phyloP scores from a whole-genome alignment of 2,329 filamentous ascomycete species.

The Sporothrix schenckii region DNA sequence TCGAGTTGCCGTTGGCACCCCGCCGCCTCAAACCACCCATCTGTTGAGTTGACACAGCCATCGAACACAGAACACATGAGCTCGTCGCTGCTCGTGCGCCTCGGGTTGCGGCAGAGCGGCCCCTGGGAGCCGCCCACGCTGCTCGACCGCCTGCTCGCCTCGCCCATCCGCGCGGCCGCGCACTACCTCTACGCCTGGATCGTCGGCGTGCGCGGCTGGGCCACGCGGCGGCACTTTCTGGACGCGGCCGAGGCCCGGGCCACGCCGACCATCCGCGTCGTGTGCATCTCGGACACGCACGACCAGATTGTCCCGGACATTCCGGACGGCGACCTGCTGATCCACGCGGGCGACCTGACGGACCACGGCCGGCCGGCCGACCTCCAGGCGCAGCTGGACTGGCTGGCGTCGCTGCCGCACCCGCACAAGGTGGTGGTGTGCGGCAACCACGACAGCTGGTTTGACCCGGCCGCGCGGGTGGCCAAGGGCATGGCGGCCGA shows the following conservation, averaged over 20 bases:
- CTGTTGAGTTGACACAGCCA: background rate
- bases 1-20: no score
- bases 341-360: conserved; percentile 87
- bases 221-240: conserved; percentile 16
- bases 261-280: conserved; percentile 60
- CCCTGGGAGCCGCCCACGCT: conserved; percentile 48
- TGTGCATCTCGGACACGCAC: conserved; percentile 92
- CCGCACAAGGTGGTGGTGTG: conserved; percentile 78
- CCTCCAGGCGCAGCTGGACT: conserved; percentile 82
- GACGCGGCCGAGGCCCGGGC: conserved; percentile 42
- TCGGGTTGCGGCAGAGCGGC: conserved; percentile 34
- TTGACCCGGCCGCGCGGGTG: conserved; percentile 67
- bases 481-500: conserved; percentile 58
- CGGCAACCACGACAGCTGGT: conserved; percentile 88
- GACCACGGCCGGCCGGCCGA: conserved; percentile 70
- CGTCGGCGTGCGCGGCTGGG: conserved; percentile 60
- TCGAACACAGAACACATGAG: conserved; percentile 9
- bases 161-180: conserved; percentile 67
- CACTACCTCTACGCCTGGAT: conserved; percentile 66
- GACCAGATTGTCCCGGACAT: conserved; percentile 61
- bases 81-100: conserved; percentile 30
- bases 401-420: conserved; percentile 75
- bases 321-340: conserved; percentile 78
- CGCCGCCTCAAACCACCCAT: no score
- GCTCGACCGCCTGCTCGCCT: conserved; percentile 66